Conservation (phyloP, 2,329 filamentous ascomycete genomes). For the Xylariaceae sp. region DNA sequence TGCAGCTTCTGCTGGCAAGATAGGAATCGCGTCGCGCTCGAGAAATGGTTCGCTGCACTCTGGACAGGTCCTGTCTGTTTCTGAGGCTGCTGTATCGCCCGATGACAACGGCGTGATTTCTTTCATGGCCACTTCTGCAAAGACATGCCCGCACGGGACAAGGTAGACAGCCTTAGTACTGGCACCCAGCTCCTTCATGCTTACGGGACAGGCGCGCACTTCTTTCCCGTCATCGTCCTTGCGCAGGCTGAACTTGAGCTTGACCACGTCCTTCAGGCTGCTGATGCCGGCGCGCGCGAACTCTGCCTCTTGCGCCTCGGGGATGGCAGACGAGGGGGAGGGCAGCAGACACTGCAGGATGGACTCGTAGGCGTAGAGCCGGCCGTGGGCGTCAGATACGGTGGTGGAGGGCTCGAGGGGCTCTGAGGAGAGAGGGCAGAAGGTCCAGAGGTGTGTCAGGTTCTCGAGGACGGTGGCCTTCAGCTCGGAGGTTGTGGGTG, state of each 20-base stretch:
- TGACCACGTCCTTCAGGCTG: constrained; percentile 79
- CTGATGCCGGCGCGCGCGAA: constrained; percentile 61
- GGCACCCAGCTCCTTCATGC: constrained; percentile 79
- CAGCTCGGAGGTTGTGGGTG: constrained; percentile 76
- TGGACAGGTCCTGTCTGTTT: constrained; percentile 43
- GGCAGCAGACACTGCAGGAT: constrained; percentile 62
- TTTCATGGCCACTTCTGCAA: constrained; percentile 79
- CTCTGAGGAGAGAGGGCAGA: constrained; percentile 79
- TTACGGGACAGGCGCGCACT: constrained; percentile 80
- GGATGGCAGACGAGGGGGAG: constrained; percentile 31
- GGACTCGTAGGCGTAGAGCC: constrained; percentile 92
- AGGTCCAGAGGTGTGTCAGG: constrained; percentile 80
- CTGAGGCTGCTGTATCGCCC: constrained; percentile 21
- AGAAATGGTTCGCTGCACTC: constrained; percentile 75
- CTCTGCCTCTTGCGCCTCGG: constrained; percentile 27
- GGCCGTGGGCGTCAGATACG: constrained; percentile 79
- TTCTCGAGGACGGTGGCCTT: constrained; percentile 86
- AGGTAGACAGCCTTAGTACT: constrained; percentile 78
- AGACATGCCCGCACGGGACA: constrained; percentile 93
- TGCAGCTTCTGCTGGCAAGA: constrained; percentile 66
- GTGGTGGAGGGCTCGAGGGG: constrained; percentile 62
- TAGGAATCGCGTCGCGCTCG: constrained; percentile 72
- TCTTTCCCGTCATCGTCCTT: constrained; percentile 39
- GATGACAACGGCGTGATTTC: constrained; percentile 51
- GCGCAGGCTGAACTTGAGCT: constrained; percentile 59